Base-by-base conservation (phyloP, 495 filamentous ascomycete genomes). In the Hypoxylon lienhwacheense region DNA sequence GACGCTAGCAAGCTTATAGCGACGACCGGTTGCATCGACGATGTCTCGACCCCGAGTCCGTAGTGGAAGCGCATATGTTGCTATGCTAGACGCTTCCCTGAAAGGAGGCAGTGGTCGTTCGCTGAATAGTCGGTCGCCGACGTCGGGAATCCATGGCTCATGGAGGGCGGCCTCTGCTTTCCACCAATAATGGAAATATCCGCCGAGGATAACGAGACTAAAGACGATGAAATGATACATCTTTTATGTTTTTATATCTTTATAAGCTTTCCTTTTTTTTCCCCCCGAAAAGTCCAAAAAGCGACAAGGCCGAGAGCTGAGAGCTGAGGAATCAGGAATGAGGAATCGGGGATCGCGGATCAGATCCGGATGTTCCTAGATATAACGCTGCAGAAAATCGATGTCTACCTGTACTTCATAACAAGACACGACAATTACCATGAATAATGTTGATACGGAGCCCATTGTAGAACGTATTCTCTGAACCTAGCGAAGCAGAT, bases 1-100 rank as follows among this genome's bases (percentile, higher is more conserved):
- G 59, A 85, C 68, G 19, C 75, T 79, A 11, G 78, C 70, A 8
- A 85, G 71, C 64, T 81, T 81, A 61, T 80, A 76, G 21, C 77
- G 72, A 25, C 68, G 66, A 19, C 73, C 76, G 5, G 70, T 55
- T 2, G 74, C 61, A 63, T 85, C 81, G 22, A 82, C 70, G n/a
- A 85, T 70, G 47, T 83, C 58, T 17, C 82, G 71, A 4, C 80
- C 81, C 15, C 66, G 52, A 1, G 81, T 79, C 29, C 69, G 72
- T 15, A 85, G 71, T 7, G 81, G 81, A 12, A 80, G 72, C 31
- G 57, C 37, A 61, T 73, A 77, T n/a, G 67, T 68, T 10, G 66
- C 53, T 48, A 76, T 70, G 45, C 71, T 72, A 14, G 68, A 64
- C 39, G 64, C 47, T 40, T 70, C 60, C 22, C 60, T 61, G 21